phyloP scores from a whole-genome alignment of 1,139 yeast genomes.

The Sugiyamaella sp. region DNA sequence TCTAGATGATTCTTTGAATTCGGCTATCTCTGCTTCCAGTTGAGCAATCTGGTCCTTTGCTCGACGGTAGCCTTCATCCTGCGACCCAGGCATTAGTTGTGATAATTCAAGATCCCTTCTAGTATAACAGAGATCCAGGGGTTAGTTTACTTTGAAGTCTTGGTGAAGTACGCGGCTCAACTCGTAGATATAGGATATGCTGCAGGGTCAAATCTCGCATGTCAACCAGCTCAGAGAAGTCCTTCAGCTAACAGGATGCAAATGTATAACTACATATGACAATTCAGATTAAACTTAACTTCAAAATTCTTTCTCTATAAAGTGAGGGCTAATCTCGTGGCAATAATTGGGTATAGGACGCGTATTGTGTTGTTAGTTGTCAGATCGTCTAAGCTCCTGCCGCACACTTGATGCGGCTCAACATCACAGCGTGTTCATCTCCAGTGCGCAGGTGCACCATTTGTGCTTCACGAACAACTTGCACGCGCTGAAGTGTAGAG shows the following conservation, averaged over 20 bases:
- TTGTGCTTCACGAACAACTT: neutral
- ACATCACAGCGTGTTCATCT: neutral
- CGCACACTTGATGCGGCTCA: neutral
- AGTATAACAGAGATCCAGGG: neutral
- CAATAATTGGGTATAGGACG: too few relatives aligned
- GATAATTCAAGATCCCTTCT: neutral
- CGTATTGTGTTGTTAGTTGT: too few relatives aligned
- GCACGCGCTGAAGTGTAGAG: neutral
- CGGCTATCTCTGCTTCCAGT: conserved; percentile 44
- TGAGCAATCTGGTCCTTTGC: conserved; percentile 42
- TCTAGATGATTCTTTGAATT: conserved; percentile 42
- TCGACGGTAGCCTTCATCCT: conserved; percentile 23
- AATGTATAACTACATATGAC: too few relatives aligned
- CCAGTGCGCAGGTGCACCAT: neutral
- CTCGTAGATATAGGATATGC: too few relatives aligned
- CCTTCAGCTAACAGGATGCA: too few relatives aligned
- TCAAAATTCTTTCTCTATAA: too few relatives aligned
- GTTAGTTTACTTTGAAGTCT: neutral
- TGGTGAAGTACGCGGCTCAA: neutral
- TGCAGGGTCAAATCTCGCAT: neutral
- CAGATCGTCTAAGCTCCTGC: neutral
- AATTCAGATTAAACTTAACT: neutral
- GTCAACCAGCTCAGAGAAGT: too few relatives aligned
- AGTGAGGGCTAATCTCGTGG: too few relatives aligned
- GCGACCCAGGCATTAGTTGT: neutral